These are phyloP conservation scores for Haplosporangium sp. DNA, from an alignment of 371 early-diverging fungal species.

Conservation along the genomic window DNA sequence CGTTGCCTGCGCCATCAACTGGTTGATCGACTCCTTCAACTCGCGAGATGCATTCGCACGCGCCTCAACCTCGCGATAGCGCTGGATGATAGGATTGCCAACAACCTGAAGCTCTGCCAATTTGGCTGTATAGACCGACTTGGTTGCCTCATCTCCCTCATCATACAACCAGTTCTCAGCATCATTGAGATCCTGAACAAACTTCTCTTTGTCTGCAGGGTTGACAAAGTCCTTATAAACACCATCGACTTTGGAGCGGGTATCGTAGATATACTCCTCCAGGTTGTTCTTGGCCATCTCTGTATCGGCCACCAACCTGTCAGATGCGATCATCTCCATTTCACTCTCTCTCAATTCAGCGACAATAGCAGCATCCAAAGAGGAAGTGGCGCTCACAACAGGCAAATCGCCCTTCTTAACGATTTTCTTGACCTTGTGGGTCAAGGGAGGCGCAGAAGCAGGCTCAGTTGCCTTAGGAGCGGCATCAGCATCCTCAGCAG, in stretches of 20 bases:
- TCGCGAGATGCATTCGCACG: slow-evolving; percentile 84
- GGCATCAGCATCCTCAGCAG: neutral
- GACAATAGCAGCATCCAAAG: slow-evolving; percentile 67
- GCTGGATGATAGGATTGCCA: slow-evolving; percentile 85
- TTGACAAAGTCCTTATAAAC: slow-evolving; percentile 80
- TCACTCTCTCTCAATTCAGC: slow-evolving; percentile 80
- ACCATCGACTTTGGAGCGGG: slow-evolving; percentile 85
- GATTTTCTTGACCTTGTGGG: slow-evolving; percentile 85
- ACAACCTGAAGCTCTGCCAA: slow-evolving; percentile 82
- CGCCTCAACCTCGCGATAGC: slow-evolving; percentile 87
- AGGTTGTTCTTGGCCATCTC: slow-evolving; percentile 95
- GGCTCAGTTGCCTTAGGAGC: neutral
- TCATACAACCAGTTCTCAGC: slow-evolving; percentile 98
- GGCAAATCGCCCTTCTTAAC: slow-evolving; percentile 89
- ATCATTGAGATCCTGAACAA: slow-evolving; percentile 75
- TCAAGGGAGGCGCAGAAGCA: slow-evolving; percentile 50
- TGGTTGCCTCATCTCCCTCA: slow-evolving; percentile 94
- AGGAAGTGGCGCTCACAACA: slow-evolving; percentile 73
- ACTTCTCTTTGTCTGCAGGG: slow-evolving; percentile 77
- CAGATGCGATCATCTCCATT: slow-evolving; percentile 87
- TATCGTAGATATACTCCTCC: slow-evolving; percentile 98
- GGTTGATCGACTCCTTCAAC: slow-evolving; percentile 82
- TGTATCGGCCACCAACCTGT: slow-evolving; percentile 94
- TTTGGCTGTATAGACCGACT: slow-evolving; percentile 89
- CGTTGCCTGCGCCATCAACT: slow-evolving; percentile 76